Percentiles rank a stretch among this genome's conserved stretches.
Conservation (phyloP, 1,139 yeast genomes). For the Kodamaea derodonti region DNA sequence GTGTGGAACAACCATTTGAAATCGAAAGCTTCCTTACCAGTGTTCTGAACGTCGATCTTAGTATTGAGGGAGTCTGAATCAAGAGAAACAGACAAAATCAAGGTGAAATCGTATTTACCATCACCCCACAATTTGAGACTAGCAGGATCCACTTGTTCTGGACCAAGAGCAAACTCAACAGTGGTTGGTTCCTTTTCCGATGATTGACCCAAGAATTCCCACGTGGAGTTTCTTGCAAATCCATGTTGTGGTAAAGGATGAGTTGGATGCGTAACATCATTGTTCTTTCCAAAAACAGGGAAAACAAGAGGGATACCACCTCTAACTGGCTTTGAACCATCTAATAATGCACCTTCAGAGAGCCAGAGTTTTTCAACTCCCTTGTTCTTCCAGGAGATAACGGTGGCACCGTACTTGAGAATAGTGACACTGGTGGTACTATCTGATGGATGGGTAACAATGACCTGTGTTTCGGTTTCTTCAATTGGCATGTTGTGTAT, state of each 20-base stretch:
- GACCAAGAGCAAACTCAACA: conserved; percentile 85
- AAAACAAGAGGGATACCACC: conserved; percentile 97
- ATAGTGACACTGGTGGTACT: conserved; percentile 56
- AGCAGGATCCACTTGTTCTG: conserved; percentile 67
- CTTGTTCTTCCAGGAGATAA: conserved; percentile 68
- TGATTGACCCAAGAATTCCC: conserved; percentile 92
- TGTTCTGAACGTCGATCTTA: conserved; percentile 69
- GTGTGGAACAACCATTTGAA: conserved; percentile 97
- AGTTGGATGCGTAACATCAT: conserved; percentile 34
- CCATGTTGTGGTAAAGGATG: conserved; percentile 85
- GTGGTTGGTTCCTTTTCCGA: conserved; percentile 48
- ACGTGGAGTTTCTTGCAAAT: conserved; percentile 79
- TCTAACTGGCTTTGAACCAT: conserved; percentile 89
- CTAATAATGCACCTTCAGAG: conserved; percentile 72
- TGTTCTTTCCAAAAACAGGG: conserved; percentile 85
- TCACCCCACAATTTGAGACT: conserved; percentile 55
- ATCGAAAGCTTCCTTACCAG: conserved; percentile 60
- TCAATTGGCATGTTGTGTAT: conserved; percentile 49
- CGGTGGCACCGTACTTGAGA: conserved; percentile 85
- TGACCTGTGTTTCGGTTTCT: conserved; percentile 61
- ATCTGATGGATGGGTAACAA: conserved; percentile 53
- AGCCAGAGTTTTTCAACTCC: conserved; percentile 68
- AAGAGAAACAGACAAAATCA: conserved; percentile 66
- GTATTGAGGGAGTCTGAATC: conserved; percentile 55
- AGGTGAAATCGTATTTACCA: conserved; percentile 64